A percentile compares a stretch with the other conserved stretches of the same genome.
Conservation (phyloP, 768 basidiomycete species). For the Auricularia sp. region DNA sequence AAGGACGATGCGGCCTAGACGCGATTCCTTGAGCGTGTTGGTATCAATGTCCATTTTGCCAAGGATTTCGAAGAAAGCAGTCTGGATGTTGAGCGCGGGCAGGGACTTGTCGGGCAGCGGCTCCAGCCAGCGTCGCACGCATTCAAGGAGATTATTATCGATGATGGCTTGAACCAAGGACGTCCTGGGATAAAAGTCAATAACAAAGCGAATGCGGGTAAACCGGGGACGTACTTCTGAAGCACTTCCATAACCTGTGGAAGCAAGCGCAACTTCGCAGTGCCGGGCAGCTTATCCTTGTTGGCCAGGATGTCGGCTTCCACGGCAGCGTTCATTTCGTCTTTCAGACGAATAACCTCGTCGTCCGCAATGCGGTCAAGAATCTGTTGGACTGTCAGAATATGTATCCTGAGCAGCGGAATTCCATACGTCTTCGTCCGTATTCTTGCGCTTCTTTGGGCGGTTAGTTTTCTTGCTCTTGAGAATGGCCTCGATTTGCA, state of each 20-base stretch:
- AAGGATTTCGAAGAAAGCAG: constrained; percentile 76
- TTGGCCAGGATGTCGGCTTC: constrained; percentile 78
- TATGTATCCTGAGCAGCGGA: too few species aligned
- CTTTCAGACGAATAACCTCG: constrained; percentile 80
- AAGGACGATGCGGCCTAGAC: constrained; percentile 77
- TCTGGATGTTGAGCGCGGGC: constrained; percentile 92
- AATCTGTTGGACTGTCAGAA: constrained; percentile 12
- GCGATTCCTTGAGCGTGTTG: constrained; percentile 80
- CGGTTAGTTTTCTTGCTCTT: constrained; percentile 65
- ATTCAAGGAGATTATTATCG: constrained; percentile 89
- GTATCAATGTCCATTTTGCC: constrained; percentile 90
- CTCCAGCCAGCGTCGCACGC: constrained; percentile 85
- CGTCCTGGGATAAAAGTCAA: constrained; percentile 36
- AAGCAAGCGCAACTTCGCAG: constrained; percentile 72
- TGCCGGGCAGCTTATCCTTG: constrained; percentile 69
- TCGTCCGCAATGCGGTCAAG: constrained; percentile 84
- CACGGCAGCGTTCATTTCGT: constrained; percentile 79
- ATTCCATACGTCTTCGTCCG: constrained; percentile 53
- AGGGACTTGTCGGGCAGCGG: constrained; percentile 88
- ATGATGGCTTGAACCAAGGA: constrained; percentile 86
- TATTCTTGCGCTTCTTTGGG: constrained; percentile 58
- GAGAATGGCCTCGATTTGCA: constrained; percentile 78
- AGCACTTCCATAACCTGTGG: constrained; percentile 88
- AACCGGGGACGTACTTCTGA: constrained; percentile 59
- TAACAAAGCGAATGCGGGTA: neutral